A percentile compares a stretch with the other conserved stretches of the same genome.
Evolutionary conservation across 208 protist species (phyloP).

Genomic region (Leishmania amazonensis): DNA sequence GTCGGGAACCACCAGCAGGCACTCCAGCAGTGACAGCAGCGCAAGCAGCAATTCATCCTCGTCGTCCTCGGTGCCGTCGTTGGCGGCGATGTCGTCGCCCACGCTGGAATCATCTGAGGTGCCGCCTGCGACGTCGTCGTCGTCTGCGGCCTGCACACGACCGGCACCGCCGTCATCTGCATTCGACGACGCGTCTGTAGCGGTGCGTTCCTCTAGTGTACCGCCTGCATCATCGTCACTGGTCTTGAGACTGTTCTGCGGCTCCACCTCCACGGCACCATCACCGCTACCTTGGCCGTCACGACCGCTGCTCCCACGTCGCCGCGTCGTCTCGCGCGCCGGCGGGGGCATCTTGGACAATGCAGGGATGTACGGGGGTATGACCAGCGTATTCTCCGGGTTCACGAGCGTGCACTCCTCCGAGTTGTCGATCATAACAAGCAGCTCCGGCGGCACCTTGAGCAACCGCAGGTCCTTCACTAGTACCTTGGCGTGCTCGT

Average conservation of each 20-base stretch:
- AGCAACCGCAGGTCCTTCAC: slow-evolving; percentile 86
- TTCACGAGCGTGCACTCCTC: slow-evolving; percentile 82
- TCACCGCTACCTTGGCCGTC: neutral
- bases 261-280: neutral
- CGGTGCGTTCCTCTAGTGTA: neutral
- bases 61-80: slow-evolving; percentile 34
- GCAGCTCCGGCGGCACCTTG: slow-evolving; percentile 80
- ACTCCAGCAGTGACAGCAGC: slow-evolving; percentile 78
- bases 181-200: neutral
- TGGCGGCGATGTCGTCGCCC: slow-evolving; percentile 19
- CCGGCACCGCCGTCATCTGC: neutral
- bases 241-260: neutral
- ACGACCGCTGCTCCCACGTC: neutral
- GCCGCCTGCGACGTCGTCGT: neutral
- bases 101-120: slow-evolving; percentile 10
- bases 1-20: slow-evolving; percentile 78
- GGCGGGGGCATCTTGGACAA: slow-evolving; percentile 9
- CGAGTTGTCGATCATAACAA: slow-evolving; percentile 89
- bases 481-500: slow-evolving; percentile 62
- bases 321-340: slow-evolving; percentile 3
- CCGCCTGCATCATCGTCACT: neutral
- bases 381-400: slow-evolving; percentile 79
- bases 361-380: slow-evolving; percentile 79
- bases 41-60: slow-evolving; percentile 77
- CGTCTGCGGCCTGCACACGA: neutral